Base-by-base conservation (phyloP, 371 early-diverging fungal genomes). In the Mortierella sp. region DNA sequence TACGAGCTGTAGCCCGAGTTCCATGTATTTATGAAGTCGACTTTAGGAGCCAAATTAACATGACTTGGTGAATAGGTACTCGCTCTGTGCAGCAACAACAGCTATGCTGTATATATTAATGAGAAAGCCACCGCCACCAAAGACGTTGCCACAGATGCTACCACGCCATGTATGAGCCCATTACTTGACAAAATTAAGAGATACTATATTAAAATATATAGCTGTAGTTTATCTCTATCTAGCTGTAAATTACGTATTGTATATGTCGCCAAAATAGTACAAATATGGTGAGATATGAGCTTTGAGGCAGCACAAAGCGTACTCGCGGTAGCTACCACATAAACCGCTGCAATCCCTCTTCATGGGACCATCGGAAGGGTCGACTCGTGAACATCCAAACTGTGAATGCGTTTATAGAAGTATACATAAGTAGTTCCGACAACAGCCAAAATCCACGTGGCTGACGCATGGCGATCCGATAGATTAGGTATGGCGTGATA, bases 401-500 rank as follows among this genome's bases (percentile, higher is more conserved):
- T 3, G 94, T 93, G 8, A 73, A 71, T 0, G 77, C 69, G 69
- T 96, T 96, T 57, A 95, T 67, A 4, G 48, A 50, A 2, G 75
- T 19, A 70, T 89, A 91, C 24, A 90, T 47, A 13, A 81, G 38
- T 9, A 85, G 43, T 66, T 93, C 94, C 1, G 83, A 11, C 33
- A 76, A 4, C 40, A 74, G 32, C 60, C 75, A 68, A 64, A 65
- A 33, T 32, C 62, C 67, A 47, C 61, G 65, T 16, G 78, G 58
- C 52, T 76, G 84, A 4, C 72, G 70, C 63, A 92, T 77, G 69
- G 96, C 91, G 21, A 96, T 65, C 43, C 95, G 87, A 50, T 89
- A 92, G 55, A 97, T 79, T 45, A 91, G 70, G 72, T 90, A 96
- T 0, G 97, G 98, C 4, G 96, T 85, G 43, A 97, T 93, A 85